Evolutionary conservation across 768 basidiomycete genomes (phyloP).

Genomic region (Pholiota molesta): DNA sequence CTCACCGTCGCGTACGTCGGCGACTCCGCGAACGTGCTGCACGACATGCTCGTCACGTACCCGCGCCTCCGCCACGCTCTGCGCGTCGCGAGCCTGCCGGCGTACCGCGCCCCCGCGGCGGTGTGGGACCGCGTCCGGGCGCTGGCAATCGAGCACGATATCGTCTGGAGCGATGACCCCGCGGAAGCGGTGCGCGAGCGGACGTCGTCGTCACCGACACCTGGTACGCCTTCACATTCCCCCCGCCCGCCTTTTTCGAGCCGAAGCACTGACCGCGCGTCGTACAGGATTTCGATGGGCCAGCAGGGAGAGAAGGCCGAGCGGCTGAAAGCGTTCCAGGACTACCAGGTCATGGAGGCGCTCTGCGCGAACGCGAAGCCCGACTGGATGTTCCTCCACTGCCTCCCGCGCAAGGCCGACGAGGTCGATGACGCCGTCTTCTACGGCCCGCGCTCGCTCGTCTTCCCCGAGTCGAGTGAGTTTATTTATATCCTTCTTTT

Average conservation of each 20-base stretch:
- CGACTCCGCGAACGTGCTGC: conserved; percentile 92
- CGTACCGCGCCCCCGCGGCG: conserved; percentile 68
- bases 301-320: conserved; percentile 93
- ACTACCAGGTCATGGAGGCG: conserved; percentile 93
- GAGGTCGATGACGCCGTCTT: conserved; percentile 96
- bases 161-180: conserved; percentile 79
- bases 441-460: conserved; percentile 84
- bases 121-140: conserved; percentile 86
- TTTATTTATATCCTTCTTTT: conserved; percentile 22
- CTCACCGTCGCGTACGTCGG: conserved; percentile 94
- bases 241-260: not conserved
- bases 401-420: conserved; percentile 87
- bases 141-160: conserved; percentile 70
- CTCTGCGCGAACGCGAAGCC: conserved; percentile 87
- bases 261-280: not conserved
- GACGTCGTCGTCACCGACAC: conserved; percentile 98
- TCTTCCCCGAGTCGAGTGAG: conserved; percentile 91
- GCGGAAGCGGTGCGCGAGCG: conserved; percentile 87
- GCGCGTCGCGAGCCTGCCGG: conserved; percentile 79
- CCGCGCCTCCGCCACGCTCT: conserved; percentile 89
- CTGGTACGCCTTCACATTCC: conserved; percentile 58
- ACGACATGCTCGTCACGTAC: conserved; percentile 96
- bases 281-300: conserved; percentile 97
- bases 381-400: conserved; percentile 95
- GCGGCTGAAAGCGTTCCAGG: conserved; percentile 82